Evolutionary conservation across 805 yeast species (phyloP).

Genomic region (Saccharomycopsis microspora): DNA sequence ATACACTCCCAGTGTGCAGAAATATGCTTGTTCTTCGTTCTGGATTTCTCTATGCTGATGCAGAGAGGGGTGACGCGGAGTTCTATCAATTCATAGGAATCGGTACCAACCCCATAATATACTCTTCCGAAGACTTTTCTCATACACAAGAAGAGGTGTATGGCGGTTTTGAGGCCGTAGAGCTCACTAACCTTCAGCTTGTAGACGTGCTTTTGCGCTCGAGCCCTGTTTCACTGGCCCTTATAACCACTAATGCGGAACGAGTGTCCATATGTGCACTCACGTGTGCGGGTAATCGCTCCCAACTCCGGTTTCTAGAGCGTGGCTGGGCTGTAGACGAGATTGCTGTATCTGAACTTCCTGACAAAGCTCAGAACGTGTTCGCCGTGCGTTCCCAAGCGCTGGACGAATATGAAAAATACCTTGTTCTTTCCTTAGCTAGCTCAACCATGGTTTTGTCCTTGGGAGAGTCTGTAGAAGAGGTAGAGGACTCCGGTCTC

Average conservation of each 20-base stretch:
- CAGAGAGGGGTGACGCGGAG: conserved; percentile 49
- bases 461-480: conserved; percentile 73
- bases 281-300: conserved; percentile 22
- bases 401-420: conserved; percentile 42
- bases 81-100: conserved; percentile 72
- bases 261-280: conserved; percentile 33
- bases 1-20: conserved; percentile 52
- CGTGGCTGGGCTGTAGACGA: conserved; percentile 52
- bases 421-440: conserved; percentile 51
- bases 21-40: conserved; percentile 51
- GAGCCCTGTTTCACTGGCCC: too few relatives aligned
- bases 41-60: conserved; percentile 65
- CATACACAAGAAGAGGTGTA: conserved; percentile 21
- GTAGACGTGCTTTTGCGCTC: conserved; percentile 28
- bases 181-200: conserved; percentile 42
- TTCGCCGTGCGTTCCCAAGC: conserved; percentile 47
- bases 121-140: conserved; percentile 22
- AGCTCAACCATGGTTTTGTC: conserved; percentile 63
- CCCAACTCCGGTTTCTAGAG: conserved; percentile 36
- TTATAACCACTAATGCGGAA: too few relatives aligned
- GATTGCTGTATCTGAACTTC: conserved; percentile 67
- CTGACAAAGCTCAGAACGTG: conserved; percentile 47
- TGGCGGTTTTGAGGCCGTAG: conserved; percentile 23
- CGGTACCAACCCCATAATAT: conserved; percentile 31
- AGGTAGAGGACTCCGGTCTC: conserved; percentile 58